These are phyloP conservation scores for Pseudonitzschia pungens DNA, from an alignment of 108 stramenopile species.

Conservation along the genomic window DNA sequence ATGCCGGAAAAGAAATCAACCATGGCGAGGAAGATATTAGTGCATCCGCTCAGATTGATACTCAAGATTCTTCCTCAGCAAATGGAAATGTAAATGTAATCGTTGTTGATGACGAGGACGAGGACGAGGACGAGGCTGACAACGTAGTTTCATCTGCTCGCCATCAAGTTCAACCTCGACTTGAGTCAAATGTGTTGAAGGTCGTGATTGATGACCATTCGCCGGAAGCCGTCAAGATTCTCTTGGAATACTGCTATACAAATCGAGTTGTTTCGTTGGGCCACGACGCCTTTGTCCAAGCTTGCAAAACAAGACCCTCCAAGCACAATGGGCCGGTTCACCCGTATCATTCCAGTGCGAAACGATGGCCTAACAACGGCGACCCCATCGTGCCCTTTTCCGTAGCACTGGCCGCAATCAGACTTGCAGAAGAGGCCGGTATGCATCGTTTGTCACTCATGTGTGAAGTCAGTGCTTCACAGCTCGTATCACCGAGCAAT, in stretches of 20 bases:
- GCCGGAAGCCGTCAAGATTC: constrained; percentile 80
- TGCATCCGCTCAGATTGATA: not conserved
- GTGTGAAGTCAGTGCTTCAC: constrained; percentile 83
- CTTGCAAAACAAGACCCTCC: constrained; percentile 45
- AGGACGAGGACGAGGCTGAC: constrained; percentile 15
- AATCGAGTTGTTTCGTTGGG: constrained; percentile 78
- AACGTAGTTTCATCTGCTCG: constrained; percentile 9
- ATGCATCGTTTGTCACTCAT: constrained; percentile 77
- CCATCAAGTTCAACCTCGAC: constrained; percentile 7
- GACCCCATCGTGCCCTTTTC: constrained; percentile 60
- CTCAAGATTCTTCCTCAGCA: constrained; percentile 7
- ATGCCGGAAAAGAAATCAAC: constrained; percentile 57
- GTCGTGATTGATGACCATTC: constrained; percentile 56
- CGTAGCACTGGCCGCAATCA: constrained; percentile 67
- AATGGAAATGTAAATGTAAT: not conserved
- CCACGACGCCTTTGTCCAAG: constrained; percentile 58
- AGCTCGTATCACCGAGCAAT: constrained; percentile 52
- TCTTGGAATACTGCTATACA: constrained; percentile 88
- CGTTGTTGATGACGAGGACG: constrained; percentile 11
- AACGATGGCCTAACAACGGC: constrained; percentile 58
- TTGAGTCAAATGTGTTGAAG: constrained; percentile 22
- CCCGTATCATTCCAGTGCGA: constrained; percentile 24
- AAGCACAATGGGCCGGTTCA: constrained; percentile 33
- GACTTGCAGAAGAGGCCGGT: constrained; percentile 76
- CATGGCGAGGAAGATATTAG: constrained; percentile 54